Evolutionary conservation across 441 rosid species (phyloP), one percentile per base, ranked within the genome.

Genomic region (Omphalea diandra): DNA sequence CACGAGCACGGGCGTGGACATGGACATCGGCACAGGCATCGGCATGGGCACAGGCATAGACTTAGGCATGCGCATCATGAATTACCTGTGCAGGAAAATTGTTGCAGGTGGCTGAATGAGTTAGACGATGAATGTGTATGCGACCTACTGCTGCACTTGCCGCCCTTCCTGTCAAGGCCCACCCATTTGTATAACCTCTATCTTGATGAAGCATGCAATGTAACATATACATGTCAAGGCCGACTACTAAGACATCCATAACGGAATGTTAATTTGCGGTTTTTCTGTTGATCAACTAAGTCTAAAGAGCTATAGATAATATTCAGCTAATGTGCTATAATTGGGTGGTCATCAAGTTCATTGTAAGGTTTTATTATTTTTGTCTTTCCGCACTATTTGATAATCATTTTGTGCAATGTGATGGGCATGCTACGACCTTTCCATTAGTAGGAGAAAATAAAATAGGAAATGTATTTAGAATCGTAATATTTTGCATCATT

Each of bases 41-140:
- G 49, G 17, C 82, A 73, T 5, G 38, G 43, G 3, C 63, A 29
- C 36, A 1, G 75, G 24, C 65, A 26, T 12, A 6, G 72, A 5
- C 84, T 73, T 14, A 49, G 75, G 18, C 73, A 72, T 15, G 5
- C 69, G 14, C 70, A 61, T n/a, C 49, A 15, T n/a, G 73, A 67
- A 36, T 46, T 82, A 11, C 63, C 65, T 18, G 72, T 69, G 6
- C 78, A 71, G 14, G 71, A 77, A 36, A 77, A 81, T 10, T 88
- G 94, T 64, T 88, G 94, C 80, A 78, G 77, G 49, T 88, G 91
- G 94, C 67, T 87, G 65, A 79, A 72, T 60, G 78, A 81, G 69
- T 43, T 89, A 59, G 90, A 89, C 6, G 67, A 72, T 22, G 85
- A 81, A 65, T 89, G 94, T 40, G 90, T 84, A 27, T 88, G 91